These are phyloP conservation scores for Mycena rosella DNA, from an alignment of 768 basidiomycete species.

Conservation along the genomic window DNA sequence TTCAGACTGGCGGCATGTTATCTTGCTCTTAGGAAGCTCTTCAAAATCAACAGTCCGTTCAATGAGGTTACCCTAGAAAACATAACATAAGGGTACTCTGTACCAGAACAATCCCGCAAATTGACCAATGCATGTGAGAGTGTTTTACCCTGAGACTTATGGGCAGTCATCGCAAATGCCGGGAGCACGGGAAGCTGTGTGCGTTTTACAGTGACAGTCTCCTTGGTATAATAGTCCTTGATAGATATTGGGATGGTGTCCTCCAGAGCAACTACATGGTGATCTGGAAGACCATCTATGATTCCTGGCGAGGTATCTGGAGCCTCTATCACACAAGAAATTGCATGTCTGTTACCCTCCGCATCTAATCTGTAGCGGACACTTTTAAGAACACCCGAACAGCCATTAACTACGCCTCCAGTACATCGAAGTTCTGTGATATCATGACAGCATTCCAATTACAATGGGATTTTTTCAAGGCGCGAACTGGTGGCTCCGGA, in stretches of 20 bases:
- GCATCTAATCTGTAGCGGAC: slow-evolving; percentile 36
- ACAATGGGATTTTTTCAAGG: slow-evolving; percentile 40
- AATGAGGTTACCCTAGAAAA: neutral
- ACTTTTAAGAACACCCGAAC: slow-evolving; percentile 25
- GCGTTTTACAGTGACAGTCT: slow-evolving; percentile 20
- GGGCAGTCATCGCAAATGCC: slow-evolving; percentile 44
- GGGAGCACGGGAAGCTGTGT: slow-evolving; percentile 45
- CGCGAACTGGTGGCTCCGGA: slow-evolving; percentile 34
- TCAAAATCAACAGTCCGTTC: neutral
- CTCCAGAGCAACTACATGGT: slow-evolving; percentile 35
- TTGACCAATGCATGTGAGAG: slow-evolving; percentile 37
- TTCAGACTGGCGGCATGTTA: slow-evolving; percentile 3
- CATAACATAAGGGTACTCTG: neutral
- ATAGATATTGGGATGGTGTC: slow-evolving; percentile 27
- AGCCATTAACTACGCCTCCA: slow-evolving; percentile 45
- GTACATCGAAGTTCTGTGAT: slow-evolving; percentile 43
- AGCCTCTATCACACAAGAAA: slow-evolving; percentile 38
- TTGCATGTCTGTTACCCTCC: slow-evolving; percentile 32
- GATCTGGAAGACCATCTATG: slow-evolving; percentile 25
- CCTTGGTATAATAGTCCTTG: neutral
- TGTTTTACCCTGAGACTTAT: slow-evolving; percentile 47
- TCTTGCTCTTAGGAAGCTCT: neutral
- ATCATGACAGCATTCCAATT: slow-evolving; percentile 48
- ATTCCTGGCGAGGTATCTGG: slow-evolving; percentile 17
- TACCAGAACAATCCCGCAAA: neutral